Base-by-base conservation (phyloP, 306 rosid genomes). In the Prunus persica region DNA sequence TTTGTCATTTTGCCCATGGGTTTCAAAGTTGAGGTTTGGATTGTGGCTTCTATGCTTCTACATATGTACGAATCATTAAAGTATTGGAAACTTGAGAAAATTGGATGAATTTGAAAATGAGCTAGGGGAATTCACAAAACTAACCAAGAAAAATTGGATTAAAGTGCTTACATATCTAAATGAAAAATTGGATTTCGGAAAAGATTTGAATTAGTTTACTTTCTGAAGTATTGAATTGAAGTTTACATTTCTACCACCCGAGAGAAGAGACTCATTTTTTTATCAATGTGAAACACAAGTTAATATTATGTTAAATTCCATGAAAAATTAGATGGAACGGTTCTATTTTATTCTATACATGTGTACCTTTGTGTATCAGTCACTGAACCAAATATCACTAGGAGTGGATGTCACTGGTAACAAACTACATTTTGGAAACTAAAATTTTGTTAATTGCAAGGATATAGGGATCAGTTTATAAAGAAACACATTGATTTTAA, bases 1-100 rank as follows among this genome's bases (percentile, higher is more conserved):
- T 11, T 24, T n/a, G 52, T 75, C 72, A 2, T 20, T 75, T 13
- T 51, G 64, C 55, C 13, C 14, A 51, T 75, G 79, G 64, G 43
- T 32, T 32, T 50, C 27, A 24, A 27, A 51, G 41, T 55, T 55
- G 8, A 65, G 13, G 19, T 50, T 18, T 32, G 8, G 14, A 13
- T 65, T 25, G 45, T 61, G 60, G 69, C 19, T 46, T 51, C 43
- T 41, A 4, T 14, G 32, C 56, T 61, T 38, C 9, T 43, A 45
- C 34, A 3, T 24, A 2, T 41, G 67, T 58, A 56, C 15, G 69
- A 46, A 62, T 27, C 32, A 47, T 63, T 28, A 46, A 46, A 18
- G 61, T 11, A 18, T 74, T n/a, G 2, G 49, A 28, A n/a, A 74
- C 11, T n/a, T 50, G 71, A 63, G 64, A 64, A 30, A 50, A 50